A percentile compares a stretch with the other conserved stretches of the same genome.
Conservation (phyloP, 2,329 filamentous ascomycete species). For the Diaporthe sp. region DNA sequence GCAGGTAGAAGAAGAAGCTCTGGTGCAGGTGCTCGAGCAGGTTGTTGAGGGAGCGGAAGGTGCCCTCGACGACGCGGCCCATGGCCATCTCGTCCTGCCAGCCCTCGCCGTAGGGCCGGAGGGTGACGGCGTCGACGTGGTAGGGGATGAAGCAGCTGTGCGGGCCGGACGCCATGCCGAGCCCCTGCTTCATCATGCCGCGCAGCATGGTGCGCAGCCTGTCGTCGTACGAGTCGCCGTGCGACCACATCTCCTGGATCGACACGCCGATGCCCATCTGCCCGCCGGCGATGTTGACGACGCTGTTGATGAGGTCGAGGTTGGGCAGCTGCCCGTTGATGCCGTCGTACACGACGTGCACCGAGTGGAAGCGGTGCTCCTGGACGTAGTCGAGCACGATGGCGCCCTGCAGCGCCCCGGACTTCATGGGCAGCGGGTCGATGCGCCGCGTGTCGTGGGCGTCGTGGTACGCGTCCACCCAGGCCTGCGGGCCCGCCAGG, state of each 20-base stretch:
- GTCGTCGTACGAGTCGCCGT: slow-evolving; percentile 84
- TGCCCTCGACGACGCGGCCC: slow-evolving; percentile 88
- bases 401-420: slow-evolving; percentile 91
- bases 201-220: slow-evolving; percentile 89
- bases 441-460: slow-evolving; percentile 81
- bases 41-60: slow-evolving; percentile 96
- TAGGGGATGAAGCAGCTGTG: slow-evolving; percentile 98
- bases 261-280: slow-evolving; percentile 92
- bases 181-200: slow-evolving; percentile 91
- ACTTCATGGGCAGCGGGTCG: slow-evolving; percentile 86
- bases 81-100: slow-evolving; percentile 99
- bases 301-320: slow-evolving; percentile 94
- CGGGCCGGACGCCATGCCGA: slow-evolving; percentile 89
- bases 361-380: slow-evolving; percentile 84
- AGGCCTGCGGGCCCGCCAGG: slow-evolving; percentile 90
- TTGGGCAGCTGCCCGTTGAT: slow-evolving; percentile 97
- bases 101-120: slow-evolving; percentile 90
- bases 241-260: slow-evolving; percentile 87
- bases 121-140: slow-evolving; percentile 94
- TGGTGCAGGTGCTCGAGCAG: slow-evolving; percentile 96
- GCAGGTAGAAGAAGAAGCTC: slow-evolving; percentile 98
- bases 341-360: slow-evolving; percentile 95
- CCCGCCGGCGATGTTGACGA: slow-evolving; percentile 86
- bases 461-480: slow-evolving; percentile 98
- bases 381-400: slow-evolving; percentile 94